Conservation (phyloP, 2,329 filamentous ascomycete species). For the Aspergillus puulaauensis region DNA sequence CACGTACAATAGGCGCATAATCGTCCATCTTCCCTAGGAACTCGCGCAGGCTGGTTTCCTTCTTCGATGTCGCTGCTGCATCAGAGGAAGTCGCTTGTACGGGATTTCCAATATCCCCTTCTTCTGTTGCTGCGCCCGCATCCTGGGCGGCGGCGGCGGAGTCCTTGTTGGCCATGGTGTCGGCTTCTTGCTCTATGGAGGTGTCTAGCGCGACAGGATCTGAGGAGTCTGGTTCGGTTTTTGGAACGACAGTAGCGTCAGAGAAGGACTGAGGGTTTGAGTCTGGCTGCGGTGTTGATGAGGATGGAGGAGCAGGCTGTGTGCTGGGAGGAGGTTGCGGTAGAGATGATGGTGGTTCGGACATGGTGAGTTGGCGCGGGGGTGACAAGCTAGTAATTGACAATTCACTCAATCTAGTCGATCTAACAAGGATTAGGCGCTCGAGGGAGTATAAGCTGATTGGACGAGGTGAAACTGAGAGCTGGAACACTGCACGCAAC, state of each 20-base stretch:
- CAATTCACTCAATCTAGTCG: not conserved
- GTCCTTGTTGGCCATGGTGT: constrained; percentile 27
- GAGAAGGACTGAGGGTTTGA: constrained; percentile 14
- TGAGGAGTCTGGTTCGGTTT: constrained; percentile 25
- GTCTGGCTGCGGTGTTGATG: constrained; percentile 15
- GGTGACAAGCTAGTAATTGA: constrained; percentile 5
- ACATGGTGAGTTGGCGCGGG: constrained; percentile 28
- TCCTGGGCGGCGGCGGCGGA: constrained; percentile 14
- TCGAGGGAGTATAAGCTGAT: not conserved
- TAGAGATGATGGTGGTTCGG: constrained; percentile 32
- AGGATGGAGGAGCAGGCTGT: constrained; percentile 15
- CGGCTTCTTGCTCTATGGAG: constrained; percentile 38
- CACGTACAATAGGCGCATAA: constrained; percentile 87
- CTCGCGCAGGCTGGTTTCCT: constrained; percentile 88
- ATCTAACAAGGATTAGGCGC: not conserved
- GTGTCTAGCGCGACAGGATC: constrained; percentile 30
- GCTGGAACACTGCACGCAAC: not conserved
- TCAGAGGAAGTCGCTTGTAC: constrained; percentile 32
- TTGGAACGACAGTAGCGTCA: constrained; percentile 19
- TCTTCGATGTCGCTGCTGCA: constrained; percentile 67
- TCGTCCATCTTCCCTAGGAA: constrained; percentile 97
- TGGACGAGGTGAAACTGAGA: not conserved
- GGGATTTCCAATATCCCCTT: constrained; percentile 19
- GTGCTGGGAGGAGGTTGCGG: constrained; percentile 18
- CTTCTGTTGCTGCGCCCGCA: constrained; percentile 15